Conservation (phyloP, 73 alveolate species). For the Durusdinium trenchii region DNA sequence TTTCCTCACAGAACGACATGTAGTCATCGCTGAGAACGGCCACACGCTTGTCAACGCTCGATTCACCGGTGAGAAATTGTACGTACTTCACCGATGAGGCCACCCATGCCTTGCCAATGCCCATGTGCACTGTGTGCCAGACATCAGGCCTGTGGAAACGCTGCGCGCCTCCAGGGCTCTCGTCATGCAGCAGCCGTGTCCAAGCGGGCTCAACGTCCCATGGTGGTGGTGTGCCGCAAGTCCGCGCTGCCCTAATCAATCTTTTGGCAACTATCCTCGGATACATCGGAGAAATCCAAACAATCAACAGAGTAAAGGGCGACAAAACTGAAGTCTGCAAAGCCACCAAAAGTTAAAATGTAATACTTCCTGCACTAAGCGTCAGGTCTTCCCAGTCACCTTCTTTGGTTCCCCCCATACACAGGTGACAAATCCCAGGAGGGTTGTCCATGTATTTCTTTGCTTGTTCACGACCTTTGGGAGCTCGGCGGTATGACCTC, state of each 20-base stretch:
- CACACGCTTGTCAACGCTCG: not conserved
- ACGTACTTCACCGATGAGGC: not conserved
- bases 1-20: not conserved
- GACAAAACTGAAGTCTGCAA: too few species aligned
- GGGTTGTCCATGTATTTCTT: not conserved
- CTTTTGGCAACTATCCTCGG: not conserved
- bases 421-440: not conserved
- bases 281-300: not conserved
- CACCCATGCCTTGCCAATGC: not conserved
- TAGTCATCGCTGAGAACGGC: not conserved
- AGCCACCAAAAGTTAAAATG: not conserved
- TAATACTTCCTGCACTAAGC: not conserved
- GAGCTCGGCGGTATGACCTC: not conserved
- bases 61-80: too few species aligned
- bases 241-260: not conserved
- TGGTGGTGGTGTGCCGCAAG: not conserved
- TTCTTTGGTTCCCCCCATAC: not conserved
- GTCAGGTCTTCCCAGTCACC: not conserved
- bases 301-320: too few species aligned
- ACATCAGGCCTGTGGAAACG: not conserved
- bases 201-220: not conserved
- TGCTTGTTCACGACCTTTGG: not conserved
- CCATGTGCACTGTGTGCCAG: not conserved
- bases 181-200: not conserved
- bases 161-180: not conserved